These are phyloP conservation scores for Akanthomyces uredinophilus DNA, from an alignment of 2,329 filamentous ascomycete species.

Conservation along the genomic window DNA sequence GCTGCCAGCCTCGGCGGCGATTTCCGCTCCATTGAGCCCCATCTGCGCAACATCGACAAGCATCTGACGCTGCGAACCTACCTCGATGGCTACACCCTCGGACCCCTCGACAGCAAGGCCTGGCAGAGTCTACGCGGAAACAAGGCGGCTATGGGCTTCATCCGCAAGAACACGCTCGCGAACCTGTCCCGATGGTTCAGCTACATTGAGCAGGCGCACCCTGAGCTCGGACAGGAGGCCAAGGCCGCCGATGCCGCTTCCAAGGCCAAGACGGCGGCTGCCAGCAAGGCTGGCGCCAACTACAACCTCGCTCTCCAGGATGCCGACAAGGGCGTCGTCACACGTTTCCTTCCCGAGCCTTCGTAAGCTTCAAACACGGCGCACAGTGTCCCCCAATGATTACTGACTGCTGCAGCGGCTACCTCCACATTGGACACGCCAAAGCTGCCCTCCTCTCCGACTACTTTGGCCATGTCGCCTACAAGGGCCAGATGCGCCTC, in stretches of 20 bases:
- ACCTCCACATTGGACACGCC: slow-evolving; percentile 91
- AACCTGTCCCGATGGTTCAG: slow-evolving; percentile 84
- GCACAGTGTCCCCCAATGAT: background rate
- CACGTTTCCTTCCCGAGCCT: slow-evolving; percentile 88
- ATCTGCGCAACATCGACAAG: slow-evolving; percentile 73
- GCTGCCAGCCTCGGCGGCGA: slow-evolving; percentile 54
- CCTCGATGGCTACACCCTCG: slow-evolving; percentile 73
- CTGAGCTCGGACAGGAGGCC: slow-evolving; percentile 66
- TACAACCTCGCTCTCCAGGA: slow-evolving; percentile 86
- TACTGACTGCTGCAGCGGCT: slow-evolving; percentile 48
- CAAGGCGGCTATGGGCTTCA: slow-evolving; percentile 73
- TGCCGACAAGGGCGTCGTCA: slow-evolving; percentile 83
- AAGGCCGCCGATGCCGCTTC: slow-evolving; percentile 65
- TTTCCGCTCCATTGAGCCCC: slow-evolving; percentile 76
- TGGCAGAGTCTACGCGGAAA: slow-evolving; percentile 82
- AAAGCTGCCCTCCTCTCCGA: slow-evolving; percentile 93
- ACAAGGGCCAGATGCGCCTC: slow-evolving; percentile 83
- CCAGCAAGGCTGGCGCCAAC: slow-evolving; percentile 73
- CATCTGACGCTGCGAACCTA: slow-evolving; percentile 84
- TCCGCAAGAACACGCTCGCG: slow-evolving; percentile 70
- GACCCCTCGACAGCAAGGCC: slow-evolving; percentile 71
- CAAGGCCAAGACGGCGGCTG: slow-evolving; percentile 62
- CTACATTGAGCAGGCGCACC: slow-evolving; percentile 76
- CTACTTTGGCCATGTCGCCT: slow-evolving; percentile 92
- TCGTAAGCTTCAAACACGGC: slow-evolving; percentile 50